Evolutionary conservation across 176 grass and related monocot genomes (phyloP).

Genomic region (Oryza glaberrima): DNA sequence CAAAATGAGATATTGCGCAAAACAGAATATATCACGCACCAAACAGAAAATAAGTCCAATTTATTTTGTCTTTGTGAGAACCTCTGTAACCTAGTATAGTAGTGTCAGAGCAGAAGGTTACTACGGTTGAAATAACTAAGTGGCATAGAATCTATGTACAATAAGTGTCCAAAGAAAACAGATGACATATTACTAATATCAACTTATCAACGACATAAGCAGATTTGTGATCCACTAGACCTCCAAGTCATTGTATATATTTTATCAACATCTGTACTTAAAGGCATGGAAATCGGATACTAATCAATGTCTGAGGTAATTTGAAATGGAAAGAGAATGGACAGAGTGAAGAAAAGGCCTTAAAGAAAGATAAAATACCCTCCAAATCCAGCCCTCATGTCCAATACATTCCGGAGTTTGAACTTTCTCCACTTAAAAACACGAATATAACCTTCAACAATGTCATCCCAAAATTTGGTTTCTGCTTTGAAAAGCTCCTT

Average conservation of each 20-base stretch:
- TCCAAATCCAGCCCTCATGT: constrained; percentile 97
- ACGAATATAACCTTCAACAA: constrained; percentile 66
- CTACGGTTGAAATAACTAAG: not conserved
- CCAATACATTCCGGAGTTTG: constrained; percentile 84
- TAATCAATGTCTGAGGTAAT: constrained; percentile 2
- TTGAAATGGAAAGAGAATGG: constrained; percentile 8
- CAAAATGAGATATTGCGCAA: constrained; percentile 15
- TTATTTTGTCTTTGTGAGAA: not conserved
- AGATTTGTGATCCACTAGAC: not conserved
- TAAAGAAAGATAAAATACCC: constrained; percentile 62
- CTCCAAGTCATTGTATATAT: not conserved
- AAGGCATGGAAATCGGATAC: not conserved
- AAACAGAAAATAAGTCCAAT: constrained; percentile 12
- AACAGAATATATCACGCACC: not conserved
- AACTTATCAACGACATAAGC: not conserved
- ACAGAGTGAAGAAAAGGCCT: constrained; percentile 27
- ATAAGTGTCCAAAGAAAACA: not conserved
- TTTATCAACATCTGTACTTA: not conserved
- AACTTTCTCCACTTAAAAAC: constrained; percentile 82
- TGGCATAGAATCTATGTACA: not conserved
- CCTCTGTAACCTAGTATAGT: not conserved
- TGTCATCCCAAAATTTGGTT: constrained; percentile 76
- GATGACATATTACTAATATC: constrained; percentile 1
- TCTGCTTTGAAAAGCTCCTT: constrained; percentile 92
- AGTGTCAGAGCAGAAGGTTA: not conserved